Evolutionary conservation across 192 early-diverging fungal genomes (phyloP).

Genomic region (Diversispora eburnea): DNA sequence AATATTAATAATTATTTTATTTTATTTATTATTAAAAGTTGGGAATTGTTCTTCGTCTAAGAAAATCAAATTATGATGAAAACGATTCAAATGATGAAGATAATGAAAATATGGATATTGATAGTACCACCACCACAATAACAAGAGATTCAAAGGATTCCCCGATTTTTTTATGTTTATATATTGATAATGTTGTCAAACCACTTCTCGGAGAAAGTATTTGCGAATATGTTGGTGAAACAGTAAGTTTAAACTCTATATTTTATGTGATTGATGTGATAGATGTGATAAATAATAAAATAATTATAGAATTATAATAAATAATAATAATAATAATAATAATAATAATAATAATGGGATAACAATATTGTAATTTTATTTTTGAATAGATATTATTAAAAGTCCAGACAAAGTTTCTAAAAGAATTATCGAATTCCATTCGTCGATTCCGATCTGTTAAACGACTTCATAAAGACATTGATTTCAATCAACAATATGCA

Average conservation of each 20-base stretch:
- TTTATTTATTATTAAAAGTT: slow-evolving; percentile 14
- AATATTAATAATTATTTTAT: slow-evolving; percentile 27
- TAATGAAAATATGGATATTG: not conserved
- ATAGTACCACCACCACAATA: too few species aligned
- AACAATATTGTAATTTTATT: not conserved
- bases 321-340: not conserved
- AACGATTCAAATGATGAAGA: not conserved
- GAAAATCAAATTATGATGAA: slow-evolving; percentile 23
- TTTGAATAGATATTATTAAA: slow-evolving; percentile 31
- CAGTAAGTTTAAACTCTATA: not conserved
- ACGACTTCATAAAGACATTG: slow-evolving; percentile 45
- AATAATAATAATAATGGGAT: not conserved
- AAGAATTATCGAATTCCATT: slow-evolving; percentile 33
- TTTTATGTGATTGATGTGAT: slow-evolving; percentile 4
- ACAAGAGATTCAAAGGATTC: not conserved
- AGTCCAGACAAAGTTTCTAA: slow-evolving; percentile 41
- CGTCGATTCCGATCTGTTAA: slow-evolving; percentile 39
- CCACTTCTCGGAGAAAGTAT: slow-evolving; percentile 9
- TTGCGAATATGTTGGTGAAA: not conserved
- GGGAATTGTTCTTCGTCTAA: slow-evolving; percentile 38
- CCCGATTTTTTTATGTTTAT: not conserved
- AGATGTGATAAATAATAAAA: too few species aligned
- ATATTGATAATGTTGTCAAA: not conserved
- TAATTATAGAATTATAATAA: too few species aligned
- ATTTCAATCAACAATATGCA: slow-evolving; percentile 40